Percentiles rank a stretch among this genome's conserved stretches.
Evolutionary conservation across 139 green algal genomes (phyloP).

Genomic region (Volvox africanus): DNA sequence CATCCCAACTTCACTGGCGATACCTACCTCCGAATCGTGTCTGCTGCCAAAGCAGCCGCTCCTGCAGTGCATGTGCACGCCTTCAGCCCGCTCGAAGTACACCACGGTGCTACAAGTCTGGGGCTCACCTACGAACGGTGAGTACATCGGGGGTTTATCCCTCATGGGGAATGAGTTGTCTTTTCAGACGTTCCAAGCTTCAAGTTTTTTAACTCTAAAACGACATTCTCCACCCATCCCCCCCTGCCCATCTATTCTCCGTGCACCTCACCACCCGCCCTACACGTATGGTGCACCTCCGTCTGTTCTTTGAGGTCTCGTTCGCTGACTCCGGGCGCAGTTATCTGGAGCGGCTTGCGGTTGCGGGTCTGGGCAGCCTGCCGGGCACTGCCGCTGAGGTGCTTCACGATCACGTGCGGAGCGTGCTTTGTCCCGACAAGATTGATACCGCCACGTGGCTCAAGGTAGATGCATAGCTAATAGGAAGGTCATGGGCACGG

Average conservation of each 20-base stretch:
- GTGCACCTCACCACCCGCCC: too few relatives aligned
- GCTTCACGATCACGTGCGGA: constrained; percentile 77
- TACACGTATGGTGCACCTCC: too few relatives aligned
- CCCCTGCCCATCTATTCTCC: too few relatives aligned
- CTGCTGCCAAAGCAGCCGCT: constrained; percentile 77
- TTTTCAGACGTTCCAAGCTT: too few relatives aligned
- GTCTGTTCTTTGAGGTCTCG: too few relatives aligned
- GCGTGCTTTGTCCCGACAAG: constrained; percentile 91
- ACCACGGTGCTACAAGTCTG: constrained; percentile 51
- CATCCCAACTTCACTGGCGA: constrained; percentile 89
- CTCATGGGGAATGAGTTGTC: too few relatives aligned
- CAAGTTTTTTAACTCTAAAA: too few relatives aligned
- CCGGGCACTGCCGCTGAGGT: constrained; percentile 94
- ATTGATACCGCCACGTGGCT: constrained; percentile 76
- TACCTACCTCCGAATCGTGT: constrained; percentile 85
- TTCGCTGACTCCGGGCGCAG: background rate
- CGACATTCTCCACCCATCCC: too few relatives aligned
- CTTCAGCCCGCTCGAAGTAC: constrained; percentile 86
- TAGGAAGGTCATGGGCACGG: too few relatives aligned
- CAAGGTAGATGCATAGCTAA: constrained; percentile 40
- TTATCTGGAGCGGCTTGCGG: constrained; percentile 71
- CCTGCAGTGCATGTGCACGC: constrained; percentile 90
- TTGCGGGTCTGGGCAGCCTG: constrained; percentile 82
- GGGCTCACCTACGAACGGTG: constrained; percentile 29
- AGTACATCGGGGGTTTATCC: background rate